These are phyloP conservation scores for Suillus lakei DNA, from an alignment of 768 basidiomycete genomes.

Conservation along the genomic window DNA sequence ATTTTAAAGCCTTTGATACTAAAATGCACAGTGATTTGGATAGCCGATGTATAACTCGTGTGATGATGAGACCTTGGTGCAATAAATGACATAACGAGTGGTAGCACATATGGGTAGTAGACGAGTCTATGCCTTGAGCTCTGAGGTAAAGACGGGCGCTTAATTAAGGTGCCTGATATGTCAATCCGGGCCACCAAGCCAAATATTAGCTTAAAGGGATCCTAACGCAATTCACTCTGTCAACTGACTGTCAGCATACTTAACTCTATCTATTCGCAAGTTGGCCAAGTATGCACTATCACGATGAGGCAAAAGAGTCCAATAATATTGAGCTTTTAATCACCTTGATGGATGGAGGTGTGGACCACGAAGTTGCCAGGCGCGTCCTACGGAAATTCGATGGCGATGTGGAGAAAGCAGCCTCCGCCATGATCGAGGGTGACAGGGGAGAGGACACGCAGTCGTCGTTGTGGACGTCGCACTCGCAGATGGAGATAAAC, in stretches of 20 bases:
- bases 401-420: slow-evolving; percentile 61
- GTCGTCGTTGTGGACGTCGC: slow-evolving; percentile 14
- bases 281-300: background rate
- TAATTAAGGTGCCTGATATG: slow-evolving; percentile 1
- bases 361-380: slow-evolving; percentile 52
- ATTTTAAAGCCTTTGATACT: background rate
- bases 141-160: background rate
- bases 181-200: background rate
- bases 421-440: slow-evolving; percentile 56
- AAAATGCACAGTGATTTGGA: background rate
- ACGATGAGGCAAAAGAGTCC: slow-evolving; percentile 33
- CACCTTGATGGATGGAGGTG: slow-evolving; percentile 43
- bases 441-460: slow-evolving; percentile 45
- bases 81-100: background rate
- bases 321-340: slow-evolving; percentile 38
- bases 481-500: slow-evolving; percentile 18
- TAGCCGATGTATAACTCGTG: background rate
- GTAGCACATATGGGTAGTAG: background rate
- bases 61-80: background rate
- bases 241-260: background rate
- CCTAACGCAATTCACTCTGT: background rate
- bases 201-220: background rate
- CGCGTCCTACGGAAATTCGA: slow-evolving; percentile 64
- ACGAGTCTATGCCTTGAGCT: background rate
- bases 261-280: background rate